Evolutionary conservation across 2,329 filamentous ascomycete genomes (phyloP).

Genomic region (Botrytis cinerea): DNA sequence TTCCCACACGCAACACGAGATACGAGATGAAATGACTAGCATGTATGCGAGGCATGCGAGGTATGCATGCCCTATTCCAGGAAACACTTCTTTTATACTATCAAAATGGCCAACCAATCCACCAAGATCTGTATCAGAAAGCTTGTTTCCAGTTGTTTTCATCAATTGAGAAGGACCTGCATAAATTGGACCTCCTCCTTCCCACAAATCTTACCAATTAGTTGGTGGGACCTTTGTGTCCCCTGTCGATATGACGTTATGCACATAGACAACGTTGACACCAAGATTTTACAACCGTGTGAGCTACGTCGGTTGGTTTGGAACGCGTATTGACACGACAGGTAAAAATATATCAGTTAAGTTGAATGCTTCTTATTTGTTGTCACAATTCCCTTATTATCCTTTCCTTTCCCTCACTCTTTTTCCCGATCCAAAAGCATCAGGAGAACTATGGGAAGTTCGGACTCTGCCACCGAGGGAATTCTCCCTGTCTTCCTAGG

Average conservation of each 20-base stretch:
- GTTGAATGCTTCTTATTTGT: too few relatives aligned
- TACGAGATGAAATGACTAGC: background rate
- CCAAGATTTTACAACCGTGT: background rate
- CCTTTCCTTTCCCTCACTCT: background rate
- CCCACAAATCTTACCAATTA: background rate
- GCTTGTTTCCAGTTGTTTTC: background rate
- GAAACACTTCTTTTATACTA: background rate
- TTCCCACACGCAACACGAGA: background rate
- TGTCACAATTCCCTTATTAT: background rate
- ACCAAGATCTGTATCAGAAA: background rate
- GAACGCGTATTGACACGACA: background rate
- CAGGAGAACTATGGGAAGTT: background rate
- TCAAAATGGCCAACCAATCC: background rate
- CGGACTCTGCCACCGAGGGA: slow-evolving; percentile 27
- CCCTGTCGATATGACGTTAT: slow-evolving; percentile 14
- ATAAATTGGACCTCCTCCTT: background rate
- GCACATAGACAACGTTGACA: background rate
- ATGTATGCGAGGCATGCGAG: background rate
- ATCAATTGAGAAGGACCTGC: background rate
- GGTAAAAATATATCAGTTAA: background rate
- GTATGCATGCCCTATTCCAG: background rate
- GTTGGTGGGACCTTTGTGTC: background rate
- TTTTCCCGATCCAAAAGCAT: background rate
- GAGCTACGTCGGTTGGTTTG: background rate
- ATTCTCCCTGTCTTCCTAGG: slow-evolving; percentile 47